Base-by-base conservation (phyloP, 805 yeast genomes). In the Nakazawaea molendinolei region DNA sequence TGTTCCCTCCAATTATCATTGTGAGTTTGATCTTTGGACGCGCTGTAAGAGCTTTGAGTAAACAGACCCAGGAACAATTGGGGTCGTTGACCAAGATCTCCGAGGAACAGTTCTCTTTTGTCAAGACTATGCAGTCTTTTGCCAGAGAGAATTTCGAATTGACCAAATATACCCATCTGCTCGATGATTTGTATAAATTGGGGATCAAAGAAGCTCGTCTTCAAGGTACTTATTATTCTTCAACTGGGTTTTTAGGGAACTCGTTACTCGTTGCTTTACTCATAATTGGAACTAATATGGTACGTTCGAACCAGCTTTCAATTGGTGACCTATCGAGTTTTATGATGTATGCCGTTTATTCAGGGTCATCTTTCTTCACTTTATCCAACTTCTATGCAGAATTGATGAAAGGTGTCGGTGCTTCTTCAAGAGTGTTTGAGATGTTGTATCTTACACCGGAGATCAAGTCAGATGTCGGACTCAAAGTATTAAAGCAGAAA, bases 381-480 rank as follows among this genome's bases (percentile, higher is more conserved):
- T 55, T 90, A 14, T 90, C 95, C 0, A 84, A 83, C 50, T 90
- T 90, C 54, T 90, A 89, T 53, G 78, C 95, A 2, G 97, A 90
- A 56, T 63, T 90, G 40, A 90, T 90, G 97, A 90, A 90, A 61
- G 97, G 97, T 38, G 84, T 89, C 6, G 97, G 97, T 34, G 97
- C 97, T 0, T 92, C 96, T 0, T 80, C 87, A 34, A 67, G 97
- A 41, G 74, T 90, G 18, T 89, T 90, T 63, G 97, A 90, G 54
- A 65, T 90, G 33, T 76, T 81, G 41, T 92, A 84, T 42, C 69
- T 86, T 56, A 67, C 76, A 44, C 94, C 97, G 0, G 56, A 65
- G 8, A 86, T 89, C 32, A 67, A 73, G 12, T 74, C 89, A 2
- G 71, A 81, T 2, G 52, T 65, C 16, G 97, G 97, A 18, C 48